Evolutionary conservation across 2,329 filamentous ascomycete species (phyloP).

Genomic region (Phaeosphaeria sp.): DNA sequence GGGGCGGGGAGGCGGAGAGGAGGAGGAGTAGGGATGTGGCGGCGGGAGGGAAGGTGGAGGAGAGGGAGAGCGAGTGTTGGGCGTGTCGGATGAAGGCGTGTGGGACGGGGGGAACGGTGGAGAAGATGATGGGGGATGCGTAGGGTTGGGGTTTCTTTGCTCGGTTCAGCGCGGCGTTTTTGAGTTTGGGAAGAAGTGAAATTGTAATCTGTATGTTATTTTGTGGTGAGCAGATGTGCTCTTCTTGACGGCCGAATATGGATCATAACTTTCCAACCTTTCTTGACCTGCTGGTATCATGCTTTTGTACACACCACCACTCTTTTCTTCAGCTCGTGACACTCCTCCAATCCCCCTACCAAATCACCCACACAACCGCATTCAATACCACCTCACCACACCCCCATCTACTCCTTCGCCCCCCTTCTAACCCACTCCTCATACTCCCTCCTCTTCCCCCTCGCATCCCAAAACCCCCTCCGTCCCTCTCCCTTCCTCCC

Average conservation of each 20-base stretch:
- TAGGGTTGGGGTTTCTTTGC: conserved; percentile 11
- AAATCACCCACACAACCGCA: too few relatives aligned
- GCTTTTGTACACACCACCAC: neutral
- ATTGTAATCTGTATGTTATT: neutral
- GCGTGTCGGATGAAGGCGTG: conserved; percentile 34
- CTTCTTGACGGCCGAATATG: neutral
- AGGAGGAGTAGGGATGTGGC: conserved; percentile 33
- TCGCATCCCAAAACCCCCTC: conserved; percentile 86
- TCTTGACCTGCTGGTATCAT: neutral
- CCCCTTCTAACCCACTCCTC: conserved; percentile 70
- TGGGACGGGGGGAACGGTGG: conserved; percentile 24
- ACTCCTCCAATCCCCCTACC: too few relatives aligned
- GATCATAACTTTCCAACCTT: neutral
- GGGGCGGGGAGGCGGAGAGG: conserved; percentile 25
- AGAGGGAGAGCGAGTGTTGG: conserved; percentile 25
- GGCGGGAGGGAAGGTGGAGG: conserved; percentile 25
- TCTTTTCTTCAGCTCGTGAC: neutral
- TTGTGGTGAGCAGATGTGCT: neutral
- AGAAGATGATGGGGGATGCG: conserved; percentile 35
- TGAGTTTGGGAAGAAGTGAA: conserved; percentile 5
- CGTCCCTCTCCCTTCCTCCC: conserved; percentile 70
- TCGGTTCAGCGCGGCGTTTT: conserved; percentile 21
- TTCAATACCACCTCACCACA: too few relatives aligned
- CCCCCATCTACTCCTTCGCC: conserved; percentile 17
- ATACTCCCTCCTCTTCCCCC: conserved; percentile 82